Conservation (phyloP, 306 rosid genomes). For the Gynostemma pentaphyllum region DNA sequence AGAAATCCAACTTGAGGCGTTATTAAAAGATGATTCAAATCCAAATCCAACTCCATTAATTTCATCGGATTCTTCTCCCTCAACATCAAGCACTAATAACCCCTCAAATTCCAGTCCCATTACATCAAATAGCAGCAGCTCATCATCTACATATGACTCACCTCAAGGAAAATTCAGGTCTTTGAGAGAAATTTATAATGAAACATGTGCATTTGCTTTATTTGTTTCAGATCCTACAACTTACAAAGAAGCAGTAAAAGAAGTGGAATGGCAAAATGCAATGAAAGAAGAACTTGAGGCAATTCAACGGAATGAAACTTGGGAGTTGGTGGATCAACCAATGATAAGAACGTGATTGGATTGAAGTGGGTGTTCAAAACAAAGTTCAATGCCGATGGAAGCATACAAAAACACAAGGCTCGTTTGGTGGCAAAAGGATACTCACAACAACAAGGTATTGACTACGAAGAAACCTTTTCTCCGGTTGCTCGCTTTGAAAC, state of each 20-base stretch:
- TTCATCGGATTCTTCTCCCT: too few species aligned
- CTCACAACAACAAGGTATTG: background rate
- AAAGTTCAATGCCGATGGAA: background rate
- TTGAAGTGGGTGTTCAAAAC: background rate
- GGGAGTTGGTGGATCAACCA: background rate
- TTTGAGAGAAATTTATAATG: constrained; percentile 2
- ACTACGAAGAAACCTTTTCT: background rate
- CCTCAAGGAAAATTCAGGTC: background rate
- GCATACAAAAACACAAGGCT: too few species aligned
- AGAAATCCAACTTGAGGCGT: too few species aligned
- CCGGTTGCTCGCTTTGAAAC: background rate
- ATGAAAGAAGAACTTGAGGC: background rate
- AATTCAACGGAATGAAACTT: background rate
- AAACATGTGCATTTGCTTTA: background rate
- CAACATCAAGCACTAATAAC: too few species aligned
- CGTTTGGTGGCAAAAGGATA: too few species aligned
- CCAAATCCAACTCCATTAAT: too few species aligned
- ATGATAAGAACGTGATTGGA: too few species aligned
- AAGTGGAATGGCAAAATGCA: background rate
- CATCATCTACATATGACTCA: background rate
- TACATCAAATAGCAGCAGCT: too few species aligned
- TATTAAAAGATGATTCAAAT: too few species aligned
- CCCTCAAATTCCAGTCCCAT: too few species aligned
- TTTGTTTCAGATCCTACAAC: background rate
- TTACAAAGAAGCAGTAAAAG: background rate